Conservation (phyloP, 495 filamentous ascomycete genomes). For the Annulohypoxylon moriforme region DNA sequence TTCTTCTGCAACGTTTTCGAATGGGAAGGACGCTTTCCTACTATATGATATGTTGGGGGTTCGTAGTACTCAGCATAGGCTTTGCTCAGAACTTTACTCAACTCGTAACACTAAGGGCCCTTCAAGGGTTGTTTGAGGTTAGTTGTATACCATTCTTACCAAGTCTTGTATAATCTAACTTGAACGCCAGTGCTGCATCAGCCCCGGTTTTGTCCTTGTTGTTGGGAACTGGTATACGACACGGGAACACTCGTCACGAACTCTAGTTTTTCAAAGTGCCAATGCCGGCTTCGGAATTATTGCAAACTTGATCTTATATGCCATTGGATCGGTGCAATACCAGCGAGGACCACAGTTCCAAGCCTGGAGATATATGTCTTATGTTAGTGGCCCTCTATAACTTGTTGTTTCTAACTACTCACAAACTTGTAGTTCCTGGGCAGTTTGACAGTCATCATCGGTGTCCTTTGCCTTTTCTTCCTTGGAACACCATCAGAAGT, state of each 20-base stretch:
- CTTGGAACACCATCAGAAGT: constrained; percentile 53
- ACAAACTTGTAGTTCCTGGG: constrained; percentile 45
- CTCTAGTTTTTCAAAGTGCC: constrained; percentile 56
- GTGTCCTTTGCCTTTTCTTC: constrained; percentile 48
- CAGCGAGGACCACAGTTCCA: constrained; percentile 45
- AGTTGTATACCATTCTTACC: too few species aligned
- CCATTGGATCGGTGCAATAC: constrained; percentile 49
- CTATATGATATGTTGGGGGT: constrained; percentile 50
- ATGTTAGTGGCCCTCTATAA: too few species aligned
- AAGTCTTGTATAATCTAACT: too few species aligned
- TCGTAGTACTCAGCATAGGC: constrained; percentile 46
- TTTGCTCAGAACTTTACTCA: constrained; percentile 52
- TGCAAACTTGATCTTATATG: constrained; percentile 52
- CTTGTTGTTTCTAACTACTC: too few species aligned
- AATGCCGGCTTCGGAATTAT: constrained; percentile 58
- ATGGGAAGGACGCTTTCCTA: constrained; percentile 51
- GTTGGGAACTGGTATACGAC: constrained; percentile 52
- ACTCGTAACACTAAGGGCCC: constrained; percentile 46
- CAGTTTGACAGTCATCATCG: constrained; percentile 45
- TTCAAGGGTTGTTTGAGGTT: constrained; percentile 55
- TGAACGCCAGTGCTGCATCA: constrained; percentile 56
- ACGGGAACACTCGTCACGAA: constrained; percentile 51
- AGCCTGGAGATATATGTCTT: constrained; percentile 54
- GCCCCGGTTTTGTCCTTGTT: constrained; percentile 54
- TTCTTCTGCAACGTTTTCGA: constrained; percentile 46